Evolutionary conservation across 176 grass and related monocot species (phyloP).

Genomic region (Bothriochloa decipiens): DNA sequence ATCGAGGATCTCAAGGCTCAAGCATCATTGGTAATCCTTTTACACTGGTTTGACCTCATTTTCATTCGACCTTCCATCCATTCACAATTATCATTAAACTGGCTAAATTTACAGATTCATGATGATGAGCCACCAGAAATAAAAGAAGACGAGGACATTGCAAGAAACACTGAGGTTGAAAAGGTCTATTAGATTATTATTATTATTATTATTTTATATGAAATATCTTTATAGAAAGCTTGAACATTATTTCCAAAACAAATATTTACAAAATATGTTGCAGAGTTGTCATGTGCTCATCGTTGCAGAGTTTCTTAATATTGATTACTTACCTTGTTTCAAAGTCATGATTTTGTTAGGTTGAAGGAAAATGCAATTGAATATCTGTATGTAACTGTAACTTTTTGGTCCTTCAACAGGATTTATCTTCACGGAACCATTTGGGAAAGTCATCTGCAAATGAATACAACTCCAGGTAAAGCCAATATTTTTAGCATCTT

Average conservation of each 20-base stretch:
- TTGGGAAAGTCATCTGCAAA: slow-evolving; percentile 53
- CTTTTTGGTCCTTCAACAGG: slow-evolving; percentile 48
- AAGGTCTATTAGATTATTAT: slow-evolving; percentile 61
- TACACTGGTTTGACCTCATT: slow-evolving; percentile 19
- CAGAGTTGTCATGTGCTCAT: slow-evolving; percentile 3
- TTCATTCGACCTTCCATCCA: slow-evolving; percentile 15
- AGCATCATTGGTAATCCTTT: slow-evolving; percentile 84
- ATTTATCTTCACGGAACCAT: slow-evolving; percentile 57
- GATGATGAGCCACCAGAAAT: slow-evolving; percentile 80
- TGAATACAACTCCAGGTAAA: slow-evolving; percentile 65
- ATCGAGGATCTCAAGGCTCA: slow-evolving; percentile 97
- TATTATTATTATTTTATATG: slow-evolving; percentile 23
- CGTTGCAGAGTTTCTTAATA: slow-evolving; percentile 19
- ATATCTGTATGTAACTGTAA: slow-evolving; percentile 25
- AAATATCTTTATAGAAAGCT: slow-evolving; percentile 14
- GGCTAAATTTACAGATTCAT: slow-evolving; percentile 59
- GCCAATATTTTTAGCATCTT: slow-evolving; percentile 9
- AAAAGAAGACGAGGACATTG: slow-evolving; percentile 88
- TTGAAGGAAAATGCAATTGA: not conserved
- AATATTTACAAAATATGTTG: not conserved
- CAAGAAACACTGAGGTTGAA: slow-evolving; percentile 52
- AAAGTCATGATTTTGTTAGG: slow-evolving; percentile 29
- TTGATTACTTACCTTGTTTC: not conserved
- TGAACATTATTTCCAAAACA: slow-evolving; percentile 20
- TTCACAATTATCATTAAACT: slow-evolving; percentile 37